Conservation (phyloP, 1,284 basidiomycete species). For the Porogramme epimiltina region DNA sequence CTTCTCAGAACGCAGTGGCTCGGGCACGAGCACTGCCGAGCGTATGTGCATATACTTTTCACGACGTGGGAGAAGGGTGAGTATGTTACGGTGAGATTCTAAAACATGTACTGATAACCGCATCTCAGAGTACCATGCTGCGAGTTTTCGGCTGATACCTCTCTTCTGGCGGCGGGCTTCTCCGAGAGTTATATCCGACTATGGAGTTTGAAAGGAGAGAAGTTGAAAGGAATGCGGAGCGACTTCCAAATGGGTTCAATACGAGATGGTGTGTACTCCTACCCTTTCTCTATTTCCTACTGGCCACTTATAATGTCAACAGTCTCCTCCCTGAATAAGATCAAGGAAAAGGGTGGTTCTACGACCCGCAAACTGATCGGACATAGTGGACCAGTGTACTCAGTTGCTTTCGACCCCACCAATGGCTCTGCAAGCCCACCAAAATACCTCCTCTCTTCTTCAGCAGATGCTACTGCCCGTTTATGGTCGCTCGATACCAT, state of each 20-base stretch:
- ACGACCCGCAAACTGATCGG: slow-evolving; percentile 93
- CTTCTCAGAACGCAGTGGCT: slow-evolving; percentile 56
- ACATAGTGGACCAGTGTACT: slow-evolving; percentile 96
- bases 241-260: slow-evolving; percentile 72
- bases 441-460: slow-evolving; percentile 86
- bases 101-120: neutral
- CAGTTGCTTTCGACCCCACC: slow-evolving; percentile 90
- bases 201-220: slow-evolving; percentile 95
- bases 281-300: neutral
- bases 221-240: slow-evolving; percentile 75
- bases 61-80: slow-evolving; percentile 90
- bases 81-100: slow-evolving; percentile 29
- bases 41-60: slow-evolving; percentile 90
- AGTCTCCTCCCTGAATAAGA: slow-evolving; percentile 66
- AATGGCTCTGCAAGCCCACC: slow-evolving; percentile 87
- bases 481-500: slow-evolving; percentile 97
- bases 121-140: slow-evolving; percentile 76
- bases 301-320: slow-evolving; percentile 7
- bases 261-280: slow-evolving; percentile 60
- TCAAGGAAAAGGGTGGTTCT: slow-evolving; percentile 77
- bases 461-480: slow-evolving; percentile 91
- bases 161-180: slow-evolving; percentile 96
- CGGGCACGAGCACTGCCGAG: slow-evolving; percentile 78
- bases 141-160: slow-evolving; percentile 89
- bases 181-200: slow-evolving; percentile 94